phyloP scores from a whole-genome alignment of 345 rosid genomes.

The Brassica nigra region DNA sequence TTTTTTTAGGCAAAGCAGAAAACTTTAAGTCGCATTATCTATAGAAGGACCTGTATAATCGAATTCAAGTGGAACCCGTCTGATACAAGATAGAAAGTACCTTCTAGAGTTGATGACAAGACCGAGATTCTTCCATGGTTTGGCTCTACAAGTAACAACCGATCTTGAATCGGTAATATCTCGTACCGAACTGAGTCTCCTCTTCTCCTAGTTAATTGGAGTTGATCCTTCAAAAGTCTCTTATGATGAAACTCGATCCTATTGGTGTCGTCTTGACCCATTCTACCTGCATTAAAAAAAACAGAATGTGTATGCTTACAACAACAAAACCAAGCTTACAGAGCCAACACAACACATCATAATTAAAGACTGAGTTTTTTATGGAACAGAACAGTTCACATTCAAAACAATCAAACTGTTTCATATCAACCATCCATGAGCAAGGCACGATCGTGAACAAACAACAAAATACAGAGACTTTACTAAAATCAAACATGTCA shows the following conservation, averaged over 20 bases:
- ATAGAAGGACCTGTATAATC: not conserved
- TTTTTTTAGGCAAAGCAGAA: not conserved
- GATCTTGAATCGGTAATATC: too few species aligned
- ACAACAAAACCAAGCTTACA: too few species aligned
- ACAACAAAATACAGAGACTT: too few species aligned
- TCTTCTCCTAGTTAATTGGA: too few species aligned
- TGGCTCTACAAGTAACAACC: conserved; percentile 33
- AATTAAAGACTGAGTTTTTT: too few species aligned
- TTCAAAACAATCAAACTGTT: not conserved
- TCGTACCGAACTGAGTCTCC: too few species aligned
- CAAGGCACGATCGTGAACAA: too few species aligned
- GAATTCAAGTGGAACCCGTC: not conserved
- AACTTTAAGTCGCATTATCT: conserved; percentile 5
- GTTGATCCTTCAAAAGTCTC: too few species aligned
- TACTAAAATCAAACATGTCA: not conserved
- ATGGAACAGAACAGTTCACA: too few species aligned
- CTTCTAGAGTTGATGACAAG: conserved; percentile 48
- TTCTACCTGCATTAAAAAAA: too few species aligned
- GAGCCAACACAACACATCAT: not conserved
- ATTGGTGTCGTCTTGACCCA: too few species aligned
- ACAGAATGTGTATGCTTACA: not conserved
- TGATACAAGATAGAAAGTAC: conserved; percentile 12
- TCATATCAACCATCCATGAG: not conserved
- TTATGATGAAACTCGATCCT: too few species aligned
- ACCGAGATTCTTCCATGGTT: conserved; percentile 49